These are phyloP conservation scores for Stagonosporopsis tanaceti DNA, from an alignment of 2,329 filamentous ascomycete species.

Conservation along the genomic window DNA sequence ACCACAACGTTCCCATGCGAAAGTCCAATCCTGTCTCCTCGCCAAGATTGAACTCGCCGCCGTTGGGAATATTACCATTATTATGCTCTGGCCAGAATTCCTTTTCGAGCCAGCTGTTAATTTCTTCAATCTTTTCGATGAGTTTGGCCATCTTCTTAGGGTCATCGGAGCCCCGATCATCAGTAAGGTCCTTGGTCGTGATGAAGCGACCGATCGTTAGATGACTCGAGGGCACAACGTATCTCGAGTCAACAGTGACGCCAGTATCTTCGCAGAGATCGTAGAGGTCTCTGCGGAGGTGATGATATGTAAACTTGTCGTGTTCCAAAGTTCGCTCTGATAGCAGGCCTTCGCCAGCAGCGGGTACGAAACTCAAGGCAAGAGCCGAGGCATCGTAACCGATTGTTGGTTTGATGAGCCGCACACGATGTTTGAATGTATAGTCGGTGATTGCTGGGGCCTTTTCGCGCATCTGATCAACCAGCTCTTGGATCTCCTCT, in stretches of 20 bases:
- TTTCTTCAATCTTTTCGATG: conserved; percentile 73
- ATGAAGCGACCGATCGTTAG: conserved; percentile 87
- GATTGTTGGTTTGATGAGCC: conserved; percentile 81
- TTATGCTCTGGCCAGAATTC: conserved; percentile 71
- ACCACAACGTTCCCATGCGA: conserved; percentile 78
- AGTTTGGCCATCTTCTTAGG: conserved; percentile 68
- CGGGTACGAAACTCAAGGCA: conserved; percentile 86
- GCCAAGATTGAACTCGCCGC: conserved; percentile 85
- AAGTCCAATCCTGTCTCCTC: conserved; percentile 82
- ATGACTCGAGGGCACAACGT: conserved; percentile 89
- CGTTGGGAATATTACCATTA: conserved; percentile 52
- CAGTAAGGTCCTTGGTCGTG: conserved; percentile 64
- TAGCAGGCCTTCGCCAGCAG: conserved; percentile 65
- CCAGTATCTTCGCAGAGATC: conserved; percentile 67
- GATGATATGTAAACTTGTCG: conserved; percentile 85
- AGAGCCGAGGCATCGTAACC: conserved; percentile 87
- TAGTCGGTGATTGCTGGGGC: conserved; percentile 71
- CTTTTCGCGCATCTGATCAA: conserved; percentile 63
- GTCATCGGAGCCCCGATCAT: conserved; percentile 53
- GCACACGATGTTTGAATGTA: conserved; percentile 71
- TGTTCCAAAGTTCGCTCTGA: conserved; percentile 53
- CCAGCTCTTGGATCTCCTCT: conserved; percentile 70
- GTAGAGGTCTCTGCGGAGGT: conserved; percentile 82
- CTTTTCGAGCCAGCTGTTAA: conserved; percentile 77
- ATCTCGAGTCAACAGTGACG: conserved; percentile 77